These are phyloP conservation scores for Candida sp. DNA, from an alignment of 1,139 yeast genomes.

Conservation along the genomic window DNA sequence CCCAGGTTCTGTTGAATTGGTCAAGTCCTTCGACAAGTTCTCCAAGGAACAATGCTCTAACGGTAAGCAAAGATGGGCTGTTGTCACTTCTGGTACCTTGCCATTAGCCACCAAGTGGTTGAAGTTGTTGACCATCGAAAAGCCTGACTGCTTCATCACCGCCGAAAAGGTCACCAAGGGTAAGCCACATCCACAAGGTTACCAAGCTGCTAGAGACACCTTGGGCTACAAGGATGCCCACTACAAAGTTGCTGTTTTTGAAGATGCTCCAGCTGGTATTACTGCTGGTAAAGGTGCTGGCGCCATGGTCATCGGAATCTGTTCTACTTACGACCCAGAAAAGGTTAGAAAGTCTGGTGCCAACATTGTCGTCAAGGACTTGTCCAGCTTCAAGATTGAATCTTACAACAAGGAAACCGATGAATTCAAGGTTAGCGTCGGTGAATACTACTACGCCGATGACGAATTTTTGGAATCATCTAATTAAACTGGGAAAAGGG, in stretches of 20 bases:
- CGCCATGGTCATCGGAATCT: conserved; percentile 81
- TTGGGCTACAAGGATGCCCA: conserved; percentile 51
- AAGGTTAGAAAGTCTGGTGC: conserved; percentile 78
- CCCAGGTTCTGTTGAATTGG: conserved; percentile 72
- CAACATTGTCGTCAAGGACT: conserved; percentile 77
- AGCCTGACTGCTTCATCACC: conserved; percentile 78
- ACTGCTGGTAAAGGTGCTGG: conserved; percentile 87
- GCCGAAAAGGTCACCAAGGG: conserved; percentile 81
- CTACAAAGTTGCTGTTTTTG: conserved; percentile 72
- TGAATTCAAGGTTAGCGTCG: conserved; percentile 49
- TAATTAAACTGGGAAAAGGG: background rate
- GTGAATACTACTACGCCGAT: conserved; percentile 50
- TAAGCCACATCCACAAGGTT: conserved; percentile 87
- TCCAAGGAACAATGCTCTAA: conserved; percentile 46
- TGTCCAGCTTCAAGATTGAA: conserved; percentile 51
- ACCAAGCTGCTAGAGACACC: conserved; percentile 64
- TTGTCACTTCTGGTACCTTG: conserved; percentile 83
- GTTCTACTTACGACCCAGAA: conserved; percentile 76
- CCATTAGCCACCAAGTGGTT: conserved; percentile 84
- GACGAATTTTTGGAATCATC: conserved; percentile 41
- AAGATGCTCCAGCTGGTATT: conserved; percentile 91
- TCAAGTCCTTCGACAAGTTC: conserved; percentile 52
- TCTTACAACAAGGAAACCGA: conserved; percentile 49
- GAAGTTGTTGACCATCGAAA: conserved; percentile 59
- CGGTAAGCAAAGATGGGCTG: conserved; percentile 69